Evolutionary conservation across 768 basidiomycete genomes (phyloP), one percentile per base, ranked within the genome.

Genomic region (Boletellus emodensis): DNA sequence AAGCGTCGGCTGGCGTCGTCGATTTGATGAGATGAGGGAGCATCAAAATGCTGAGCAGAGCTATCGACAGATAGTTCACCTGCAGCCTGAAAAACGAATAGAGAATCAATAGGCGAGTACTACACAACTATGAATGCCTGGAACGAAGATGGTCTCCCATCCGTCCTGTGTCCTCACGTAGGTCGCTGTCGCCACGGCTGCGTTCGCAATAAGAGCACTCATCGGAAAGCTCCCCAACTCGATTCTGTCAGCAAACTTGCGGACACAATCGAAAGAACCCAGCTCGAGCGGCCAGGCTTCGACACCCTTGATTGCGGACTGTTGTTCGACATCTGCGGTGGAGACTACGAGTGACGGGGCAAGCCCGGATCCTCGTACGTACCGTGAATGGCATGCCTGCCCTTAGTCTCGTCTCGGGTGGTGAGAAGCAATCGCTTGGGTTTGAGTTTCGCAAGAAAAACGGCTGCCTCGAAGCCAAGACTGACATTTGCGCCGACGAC

Each of bases 221-320:
- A 70, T 45, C 12, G 61, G 50, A n/a, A 53, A 44, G 8, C 49
- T 56, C 34, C 71, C 68, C 17, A 32, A 44, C 28, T 71, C 64
- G 26, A 64, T 51, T 26, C 54, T 54, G 39, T 65, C 57, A 30
- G 53, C 65, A 49, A 73, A 73, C 28, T 47, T 58, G 35, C 55
- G 57, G 37, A 73, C 66, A 32, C 67, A 71, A 10, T 58, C 61
- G 36, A 73, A 72, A 14, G 58, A 62, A 8, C 50, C 37, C 40
- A 74, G 49, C 35, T 74, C 72, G 33, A 73, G 54, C 15, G 61
- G 46, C 71, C 70, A 73, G 14, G 62, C 58, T 24, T 67, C 63
- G 15, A 63, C 40, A 11, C 44, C 35, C 15, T 46, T 49, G 26
- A 33, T 22, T 26, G 14, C 38, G 42, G 41, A 53, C 12, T 26